Percentiles rank a stretch among this genome's conserved stretches.
phyloP scores from a whole-genome alignment of 441 rosid species.

The Lagerstroemia fauriei region DNA sequence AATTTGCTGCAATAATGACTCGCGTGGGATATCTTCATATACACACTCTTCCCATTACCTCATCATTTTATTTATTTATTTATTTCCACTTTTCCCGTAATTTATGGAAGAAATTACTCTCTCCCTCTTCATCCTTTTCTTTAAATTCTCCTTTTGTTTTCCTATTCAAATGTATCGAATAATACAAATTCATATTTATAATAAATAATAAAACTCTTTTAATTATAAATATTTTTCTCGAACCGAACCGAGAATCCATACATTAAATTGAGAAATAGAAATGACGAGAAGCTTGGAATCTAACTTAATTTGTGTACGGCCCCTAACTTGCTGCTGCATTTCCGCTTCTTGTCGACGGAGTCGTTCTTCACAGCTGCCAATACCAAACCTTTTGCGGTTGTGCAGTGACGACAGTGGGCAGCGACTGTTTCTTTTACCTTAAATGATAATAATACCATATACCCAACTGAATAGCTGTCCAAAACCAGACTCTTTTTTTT shows the following conservation, averaged over 20 bases:
- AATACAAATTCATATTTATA: too few species aligned
- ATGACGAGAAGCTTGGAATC: too few species aligned
- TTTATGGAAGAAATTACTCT: neutral
- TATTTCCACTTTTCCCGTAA: neutral
- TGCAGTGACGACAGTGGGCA: neutral
- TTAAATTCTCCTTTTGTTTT: neutral
- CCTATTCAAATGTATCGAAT: too few species aligned
- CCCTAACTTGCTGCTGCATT: constrained; percentile 9
- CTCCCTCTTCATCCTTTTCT: neutral
- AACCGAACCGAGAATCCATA: too few species aligned
- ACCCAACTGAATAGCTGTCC: too few species aligned
- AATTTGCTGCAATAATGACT: neutral
- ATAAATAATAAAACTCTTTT: too few species aligned
- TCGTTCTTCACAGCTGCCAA: neutral
- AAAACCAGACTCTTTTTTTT: too few species aligned
- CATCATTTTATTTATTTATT: neutral
- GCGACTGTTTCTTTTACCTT: neutral
- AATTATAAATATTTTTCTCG: too few species aligned
- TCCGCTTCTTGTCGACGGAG: constrained; percentile 9
- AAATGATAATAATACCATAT: neutral
- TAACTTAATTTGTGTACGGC: too few species aligned
- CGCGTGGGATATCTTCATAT: neutral
- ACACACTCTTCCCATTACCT: neutral
- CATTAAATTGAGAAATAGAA: too few species aligned
- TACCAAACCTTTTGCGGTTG: neutral